Evolutionary conservation across 352 stramenopile genomes (phyloP).

Genomic region (Globisporangium apiculatum): DNA sequence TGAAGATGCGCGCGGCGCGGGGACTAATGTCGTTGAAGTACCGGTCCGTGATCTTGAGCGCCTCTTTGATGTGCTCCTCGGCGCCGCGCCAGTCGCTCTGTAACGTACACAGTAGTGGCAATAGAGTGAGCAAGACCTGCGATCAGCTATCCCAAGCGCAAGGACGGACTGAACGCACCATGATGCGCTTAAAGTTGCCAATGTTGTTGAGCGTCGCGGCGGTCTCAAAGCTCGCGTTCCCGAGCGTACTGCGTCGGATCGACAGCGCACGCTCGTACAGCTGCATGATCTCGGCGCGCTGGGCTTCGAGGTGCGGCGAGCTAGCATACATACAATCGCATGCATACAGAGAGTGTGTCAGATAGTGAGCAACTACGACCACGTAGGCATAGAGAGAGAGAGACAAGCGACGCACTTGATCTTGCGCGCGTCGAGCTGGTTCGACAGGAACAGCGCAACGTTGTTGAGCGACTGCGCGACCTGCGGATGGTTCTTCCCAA

Average conservation of each 20-base stretch:
- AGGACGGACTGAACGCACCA: conserved; percentile 22
- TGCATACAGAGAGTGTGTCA: not conserved
- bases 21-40: conserved; percentile 79
- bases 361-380: not conserved
- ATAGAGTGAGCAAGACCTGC: not conserved
- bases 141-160: not conserved
- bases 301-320: conserved; percentile 16
- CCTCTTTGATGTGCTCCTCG: conserved; percentile 70
- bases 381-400: not conserved
- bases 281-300: conserved; percentile 46
- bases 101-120: not conserved
- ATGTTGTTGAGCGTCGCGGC: conserved; percentile 80
- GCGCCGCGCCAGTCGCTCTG: conserved; percentile 60
- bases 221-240: conserved; percentile 74
- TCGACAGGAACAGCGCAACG: conserved; percentile 61
- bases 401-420: conserved; percentile 28
- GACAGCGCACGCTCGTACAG: conserved; percentile 56
- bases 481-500: conserved; percentile 65
- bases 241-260: conserved; percentile 64
- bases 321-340: not conserved
- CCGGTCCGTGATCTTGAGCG: conserved; percentile 63
- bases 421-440: conserved; percentile 47
- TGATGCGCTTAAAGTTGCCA: conserved; percentile 71
- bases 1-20: conserved; percentile 57
- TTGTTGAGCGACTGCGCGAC: conserved; percentile 82